phyloP scores from a whole-genome alignment of 1,139 yeast species.

The Pichia sp. region DNA sequence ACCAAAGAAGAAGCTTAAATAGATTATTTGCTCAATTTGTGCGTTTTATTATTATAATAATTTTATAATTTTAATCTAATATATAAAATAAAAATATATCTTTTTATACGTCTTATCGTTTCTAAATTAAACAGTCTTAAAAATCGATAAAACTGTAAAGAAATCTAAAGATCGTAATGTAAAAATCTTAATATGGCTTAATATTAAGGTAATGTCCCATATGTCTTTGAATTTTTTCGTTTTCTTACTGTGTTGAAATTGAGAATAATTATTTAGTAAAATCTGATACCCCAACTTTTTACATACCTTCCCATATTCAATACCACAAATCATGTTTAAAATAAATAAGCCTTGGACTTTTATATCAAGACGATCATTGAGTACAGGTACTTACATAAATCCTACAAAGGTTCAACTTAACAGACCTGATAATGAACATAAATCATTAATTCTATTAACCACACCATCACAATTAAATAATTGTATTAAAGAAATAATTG shows the following conservation, averaged over 20 bases:
- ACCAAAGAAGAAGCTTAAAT: conserved; percentile 99
- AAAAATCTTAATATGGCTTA: no score
- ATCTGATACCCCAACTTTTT: no score
- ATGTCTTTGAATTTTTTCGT: no score
- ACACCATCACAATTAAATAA: conserved; percentile 40
- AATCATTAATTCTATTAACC: conserved; percentile 32
- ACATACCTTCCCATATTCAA: no score
- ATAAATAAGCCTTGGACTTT: no score
- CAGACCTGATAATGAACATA: conserved; percentile 12
- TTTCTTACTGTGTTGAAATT: no score
- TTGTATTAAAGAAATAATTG: conserved; percentile 33
- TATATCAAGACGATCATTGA: conserved; percentile 11
- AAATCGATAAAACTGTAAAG: no score
- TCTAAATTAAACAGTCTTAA: no score
- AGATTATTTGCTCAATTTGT: conserved; percentile 35
- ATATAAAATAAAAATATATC: conserved; percentile 6
- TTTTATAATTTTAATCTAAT: conserved; percentile 5
- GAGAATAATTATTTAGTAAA: no score
- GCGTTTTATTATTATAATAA: conserved; percentile 25
- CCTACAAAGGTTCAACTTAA: conserved; percentile 14
- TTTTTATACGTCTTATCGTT: background rate
- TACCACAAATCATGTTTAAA: background rate
- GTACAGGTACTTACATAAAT: conserved; percentile 19
- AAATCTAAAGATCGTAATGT: no score
- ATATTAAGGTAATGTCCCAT: no score